Evolutionary conservation across 2,329 filamentous ascomycete genomes (phyloP), one percentile per base, ranked within the genome.

Genomic region (Hypoxylon sp.): DNA sequence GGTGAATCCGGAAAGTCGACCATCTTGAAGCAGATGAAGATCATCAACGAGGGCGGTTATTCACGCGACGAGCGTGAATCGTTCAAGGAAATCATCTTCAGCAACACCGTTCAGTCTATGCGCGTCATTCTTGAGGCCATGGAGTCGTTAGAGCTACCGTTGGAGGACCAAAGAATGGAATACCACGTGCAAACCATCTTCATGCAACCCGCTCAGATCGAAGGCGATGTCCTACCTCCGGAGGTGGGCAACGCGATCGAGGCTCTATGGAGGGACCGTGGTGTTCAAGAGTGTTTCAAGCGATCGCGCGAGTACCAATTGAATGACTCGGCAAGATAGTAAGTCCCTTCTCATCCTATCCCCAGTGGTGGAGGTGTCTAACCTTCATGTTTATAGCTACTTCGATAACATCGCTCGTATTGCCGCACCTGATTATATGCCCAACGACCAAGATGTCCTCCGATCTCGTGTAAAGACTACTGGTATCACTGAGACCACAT

Each of bases 101-200:
- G 87, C 82, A 91, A 91, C 80, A 90, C 88, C 1, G 88, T 91
- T 15, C 88, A 91, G 79, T 90, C 88, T 39, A 91, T 91, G 88
- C 88, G 88, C 73, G 88, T 90, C 75, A 90, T 91, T 62, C 85
- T 91, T 67, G 88, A 91, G 80, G 88, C 89, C 47, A 91, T 91
- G 88, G 88, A 90, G 79, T 89, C 88, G 17, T 83, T 91, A 39
- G 88, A 90, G 81, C 86, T 98, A 21, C 94, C 94, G 24, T 89
- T 98, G 59, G 93, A 96, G 80, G 94, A 97, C 79, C 92, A 93
- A 80, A 91, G 93, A 77, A 93, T 95, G 86, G 94, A 98, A 83
- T 97, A 97, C 83, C 94, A 98, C 80, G 94, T 98, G 63, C 94
- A 98, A 85, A 97, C 94, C 78, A 97, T 98, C 81, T 98, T 98